phyloP scores from a whole-genome alignment of 2,329 filamentous ascomycete genomes.

The Ilyonectria destructans region DNA sequence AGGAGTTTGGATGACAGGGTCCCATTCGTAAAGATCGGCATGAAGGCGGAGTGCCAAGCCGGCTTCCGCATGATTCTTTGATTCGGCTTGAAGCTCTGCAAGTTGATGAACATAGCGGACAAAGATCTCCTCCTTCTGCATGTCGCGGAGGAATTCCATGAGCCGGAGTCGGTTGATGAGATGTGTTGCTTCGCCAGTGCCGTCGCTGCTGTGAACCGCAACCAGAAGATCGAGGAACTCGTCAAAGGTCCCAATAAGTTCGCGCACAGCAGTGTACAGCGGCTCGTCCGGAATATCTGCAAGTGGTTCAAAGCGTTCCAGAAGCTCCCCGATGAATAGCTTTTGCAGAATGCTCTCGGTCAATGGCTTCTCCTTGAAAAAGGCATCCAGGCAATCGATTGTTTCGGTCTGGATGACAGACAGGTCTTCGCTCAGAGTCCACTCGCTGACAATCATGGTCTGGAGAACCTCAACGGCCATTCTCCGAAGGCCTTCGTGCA shows the following conservation, averaged over 20 bases:
- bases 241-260: constrained; percentile 87
- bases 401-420: constrained; percentile 95
- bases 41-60: constrained; percentile 91
- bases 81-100: constrained; percentile 81
- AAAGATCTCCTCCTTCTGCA: constrained; percentile 98
- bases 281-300: constrained; percentile 78
- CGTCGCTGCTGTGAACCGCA: constrained; percentile 86
- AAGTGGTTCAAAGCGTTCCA: constrained; percentile 84
- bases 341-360: constrained; percentile 94
- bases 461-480: constrained; percentile 95
- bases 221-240: constrained; percentile 93
- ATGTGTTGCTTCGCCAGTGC: constrained; percentile 81
- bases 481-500: constrained; percentile 90
- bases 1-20: constrained; percentile 77
- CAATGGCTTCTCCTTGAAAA: constrained; percentile 91
- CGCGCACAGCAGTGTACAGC: constrained; percentile 82
- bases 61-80: constrained; percentile 88
- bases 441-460: constrained; percentile 99
- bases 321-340: constrained; percentile 89
- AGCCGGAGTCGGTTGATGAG: constrained; percentile 91
- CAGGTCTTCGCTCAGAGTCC: constrained; percentile 94
- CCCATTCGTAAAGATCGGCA: constrained; percentile 94
- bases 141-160: constrained; percentile 97
- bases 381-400: constrained; percentile 91
- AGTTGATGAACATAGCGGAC: constrained; percentile 96